Percentiles rank a stretch among this genome's conserved stretches.
Conservation (phyloP, 805 yeast genomes). For the Myxozyma sirexii region DNA sequence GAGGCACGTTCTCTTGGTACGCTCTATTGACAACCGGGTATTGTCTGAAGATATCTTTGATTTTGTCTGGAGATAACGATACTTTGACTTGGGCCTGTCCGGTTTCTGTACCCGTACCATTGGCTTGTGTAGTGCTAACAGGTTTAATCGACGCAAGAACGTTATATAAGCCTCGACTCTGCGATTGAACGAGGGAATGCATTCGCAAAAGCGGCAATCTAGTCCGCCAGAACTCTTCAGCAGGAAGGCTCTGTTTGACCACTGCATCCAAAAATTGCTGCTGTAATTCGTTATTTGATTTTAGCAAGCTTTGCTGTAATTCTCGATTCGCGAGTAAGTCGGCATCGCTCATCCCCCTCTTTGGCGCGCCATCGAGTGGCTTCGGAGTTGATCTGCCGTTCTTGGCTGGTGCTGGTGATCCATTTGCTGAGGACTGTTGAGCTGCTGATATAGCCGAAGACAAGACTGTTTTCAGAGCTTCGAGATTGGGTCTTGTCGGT, state of each 20-base stretch:
- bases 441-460: conserved; percentile 46
- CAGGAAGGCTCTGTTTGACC: conserved; percentile 63
- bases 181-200: conserved; percentile 80
- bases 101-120: conserved; percentile 50
- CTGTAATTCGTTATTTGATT: conserved; percentile 69
- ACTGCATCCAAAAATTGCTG: conserved; percentile 86
- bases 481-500: conserved; percentile 74
- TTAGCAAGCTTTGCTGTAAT: conserved; percentile 75
- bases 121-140: conserved; percentile 73
- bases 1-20: conserved; percentile 87
- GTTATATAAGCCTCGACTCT: conserved; percentile 89
- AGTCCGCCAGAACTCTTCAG: conserved; percentile 53
- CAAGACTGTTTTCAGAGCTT: conserved; percentile 64
- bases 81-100: conserved; percentile 70
- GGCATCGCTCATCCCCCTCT: conserved; percentile 50
- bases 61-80: conserved; percentile 85
- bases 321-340: conserved; percentile 69
- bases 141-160: conserved; percentile 93
- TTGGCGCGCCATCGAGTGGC: conserved; percentile 37
- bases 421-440: conserved; percentile 41
- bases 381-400: conserved; percentile 1
- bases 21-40: conserved; percentile 91
- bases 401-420: not conserved
- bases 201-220: conserved; percentile 68
- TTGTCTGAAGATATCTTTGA: conserved; percentile 84